These are phyloP conservation scores for Yamadazyma trypodendri DNA, from an alignment of 1,139 yeast species.

Conservation along the genomic window DNA sequence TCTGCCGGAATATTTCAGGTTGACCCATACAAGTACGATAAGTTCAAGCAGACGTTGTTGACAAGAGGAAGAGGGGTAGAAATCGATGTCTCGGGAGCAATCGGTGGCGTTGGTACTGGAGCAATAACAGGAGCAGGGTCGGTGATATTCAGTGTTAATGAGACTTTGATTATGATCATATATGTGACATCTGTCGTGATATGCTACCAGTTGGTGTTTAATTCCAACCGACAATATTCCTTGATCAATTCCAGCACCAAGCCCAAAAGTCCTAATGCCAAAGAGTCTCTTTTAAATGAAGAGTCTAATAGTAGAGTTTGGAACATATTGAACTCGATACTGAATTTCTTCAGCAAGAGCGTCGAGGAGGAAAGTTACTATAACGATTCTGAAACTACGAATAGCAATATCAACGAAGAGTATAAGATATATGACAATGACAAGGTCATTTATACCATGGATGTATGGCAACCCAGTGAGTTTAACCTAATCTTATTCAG, in stretches of 20 bases:
- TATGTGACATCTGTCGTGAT: conserved; percentile 23
- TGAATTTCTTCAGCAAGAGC: conserved; percentile 9
- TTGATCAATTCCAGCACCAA: conserved; percentile 33
- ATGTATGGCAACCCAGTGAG: conserved; percentile 59
- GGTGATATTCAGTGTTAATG: conserved; percentile 1
- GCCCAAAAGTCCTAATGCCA: conserved; percentile 12
- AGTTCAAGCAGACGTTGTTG: conserved; percentile 22
- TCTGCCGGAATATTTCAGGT: conserved; percentile 9
- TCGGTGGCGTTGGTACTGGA: not conserved
- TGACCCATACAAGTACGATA: conserved; percentile 21
- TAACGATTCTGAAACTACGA: conserved; percentile 15
- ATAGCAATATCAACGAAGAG: conserved; percentile 18
- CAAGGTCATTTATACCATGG: conserved; percentile 50
- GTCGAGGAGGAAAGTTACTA: conserved; percentile 16
- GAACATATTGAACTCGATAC: conserved; percentile 8
- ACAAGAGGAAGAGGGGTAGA: conserved; percentile 3
- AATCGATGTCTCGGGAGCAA: not conserved
- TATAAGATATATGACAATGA: conserved; percentile 16
- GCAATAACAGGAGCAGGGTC: conserved; percentile 2
- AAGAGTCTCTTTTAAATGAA: conserved; percentile 7
- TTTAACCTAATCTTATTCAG: conserved; percentile 48
- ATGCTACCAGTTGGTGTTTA: conserved; percentile 25
- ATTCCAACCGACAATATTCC: conserved; percentile 38
- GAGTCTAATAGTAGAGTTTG: conserved; percentile 7
- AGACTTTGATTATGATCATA: conserved; percentile 4